A percentile compares a stretch with the other conserved stretches of the same genome.
These are phyloP conservation scores for Sequoiadendron giganteum DNA, from an alignment of 75 land plant genomes.

Conservation along the genomic window DNA sequence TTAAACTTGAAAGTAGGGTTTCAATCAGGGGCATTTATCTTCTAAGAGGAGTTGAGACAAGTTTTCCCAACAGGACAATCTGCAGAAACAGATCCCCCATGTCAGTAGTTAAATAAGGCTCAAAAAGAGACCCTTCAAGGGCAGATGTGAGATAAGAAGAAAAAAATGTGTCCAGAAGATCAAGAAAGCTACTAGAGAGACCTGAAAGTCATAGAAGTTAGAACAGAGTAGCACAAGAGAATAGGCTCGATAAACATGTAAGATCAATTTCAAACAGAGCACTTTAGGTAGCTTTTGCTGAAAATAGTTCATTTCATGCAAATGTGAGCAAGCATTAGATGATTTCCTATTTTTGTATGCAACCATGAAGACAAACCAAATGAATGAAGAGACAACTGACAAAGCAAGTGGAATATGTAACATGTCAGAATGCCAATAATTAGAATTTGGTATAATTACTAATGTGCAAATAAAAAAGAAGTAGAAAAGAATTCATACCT, in stretches of 20 bases:
- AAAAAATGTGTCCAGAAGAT: neutral
- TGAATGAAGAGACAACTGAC: neutral
- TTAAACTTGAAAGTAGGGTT: neutral
- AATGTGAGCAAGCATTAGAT: neutral
- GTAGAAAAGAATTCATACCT: slow-evolving; percentile 6
- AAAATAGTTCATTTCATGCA: neutral
- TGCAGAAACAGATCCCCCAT: neutral
- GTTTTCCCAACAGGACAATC: neutral
- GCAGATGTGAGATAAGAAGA: neutral
- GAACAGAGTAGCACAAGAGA: neutral
- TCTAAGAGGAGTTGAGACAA: neutral
- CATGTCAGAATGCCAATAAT: neutral
- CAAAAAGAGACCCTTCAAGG: neutral
- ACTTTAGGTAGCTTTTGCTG: neutral
- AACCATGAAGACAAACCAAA: neutral
- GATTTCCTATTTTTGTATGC: neutral
- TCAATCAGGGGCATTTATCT: neutral
- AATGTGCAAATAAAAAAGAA: neutral
- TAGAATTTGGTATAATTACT: neutral
- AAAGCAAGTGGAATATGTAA: neutral
- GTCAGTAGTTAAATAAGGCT: neutral
- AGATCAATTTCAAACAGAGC: neutral
- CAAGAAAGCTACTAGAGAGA: neutral
- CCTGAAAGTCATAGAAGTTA: neutral
- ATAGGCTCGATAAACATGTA: neutral